phyloP scores from a whole-genome alignment of 306 rosid genomes.

The Myrica gale region DNA sequence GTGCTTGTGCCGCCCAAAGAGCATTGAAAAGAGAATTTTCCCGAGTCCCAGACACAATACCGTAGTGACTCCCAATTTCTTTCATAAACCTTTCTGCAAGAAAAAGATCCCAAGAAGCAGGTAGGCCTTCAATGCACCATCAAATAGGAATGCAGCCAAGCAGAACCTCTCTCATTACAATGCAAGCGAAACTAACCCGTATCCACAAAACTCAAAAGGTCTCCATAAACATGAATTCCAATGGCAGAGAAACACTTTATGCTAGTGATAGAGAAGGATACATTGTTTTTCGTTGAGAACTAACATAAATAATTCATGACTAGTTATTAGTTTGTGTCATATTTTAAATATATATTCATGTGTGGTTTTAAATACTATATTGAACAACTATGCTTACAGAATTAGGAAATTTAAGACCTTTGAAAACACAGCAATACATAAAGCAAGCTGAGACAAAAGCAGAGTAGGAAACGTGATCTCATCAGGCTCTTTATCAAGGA shows the following conservation, averaged over 20 bases:
- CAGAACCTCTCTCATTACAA: background rate
- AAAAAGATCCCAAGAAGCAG: conserved; percentile 22
- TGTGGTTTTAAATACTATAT: background rate
- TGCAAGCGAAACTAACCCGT: background rate
- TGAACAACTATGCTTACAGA: background rate
- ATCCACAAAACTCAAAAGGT: background rate
- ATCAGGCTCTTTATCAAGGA: background rate
- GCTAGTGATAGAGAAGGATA: background rate
- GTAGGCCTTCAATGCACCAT: background rate
- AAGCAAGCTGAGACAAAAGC: background rate
- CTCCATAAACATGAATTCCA: background rate
- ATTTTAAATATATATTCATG: background rate
- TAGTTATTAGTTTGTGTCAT: no score
- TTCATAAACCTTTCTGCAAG: conserved; percentile 61
- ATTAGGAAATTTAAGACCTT: background rate
- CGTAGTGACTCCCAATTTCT: conserved; percentile 77
- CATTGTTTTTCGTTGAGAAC: background rate
- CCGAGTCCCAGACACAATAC: conserved; percentile 65
- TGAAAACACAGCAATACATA: background rate
- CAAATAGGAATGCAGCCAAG: conserved; percentile 1
- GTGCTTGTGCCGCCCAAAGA: conserved; percentile 90
- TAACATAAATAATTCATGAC: background rate
- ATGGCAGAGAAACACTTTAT: background rate
- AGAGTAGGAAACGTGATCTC: background rate
- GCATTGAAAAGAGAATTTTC: conserved; percentile 90